Percentiles rank a stretch among this genome's conserved stretches.
Conservation (phyloP, 306 rosid species). For the Medicago arabica region DNA sequence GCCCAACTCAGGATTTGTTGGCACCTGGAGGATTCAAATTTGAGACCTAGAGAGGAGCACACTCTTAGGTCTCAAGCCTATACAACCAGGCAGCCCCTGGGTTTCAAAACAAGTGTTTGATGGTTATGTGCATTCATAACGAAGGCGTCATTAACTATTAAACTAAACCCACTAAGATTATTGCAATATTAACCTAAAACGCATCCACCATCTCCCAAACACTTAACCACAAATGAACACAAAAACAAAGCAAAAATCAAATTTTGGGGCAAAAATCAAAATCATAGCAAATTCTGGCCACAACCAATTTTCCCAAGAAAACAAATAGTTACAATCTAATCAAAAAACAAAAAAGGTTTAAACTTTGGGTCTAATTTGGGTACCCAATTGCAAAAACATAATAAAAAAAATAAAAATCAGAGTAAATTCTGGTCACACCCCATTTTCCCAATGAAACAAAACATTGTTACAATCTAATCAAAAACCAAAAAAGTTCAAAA, state of each 20-base stretch:
- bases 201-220: background rate
- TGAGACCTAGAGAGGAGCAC: too few relatives aligned
- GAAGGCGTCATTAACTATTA: constrained; percentile 4
- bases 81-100: too few relatives aligned
- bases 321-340: background rate
- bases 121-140: constrained; percentile 26
- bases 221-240: background rate
- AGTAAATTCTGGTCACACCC: constrained; percentile 23
- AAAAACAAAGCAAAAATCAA: constrained; percentile 24
- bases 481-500: constrained; percentile 22
- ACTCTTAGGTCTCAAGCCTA: too few relatives aligned
- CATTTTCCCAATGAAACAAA: constrained; percentile 22
- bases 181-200: constrained; percentile 21
- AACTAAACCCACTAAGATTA: constrained; percentile 28
- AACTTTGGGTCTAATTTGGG: constrained; percentile 34
- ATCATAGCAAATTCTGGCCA: constrained; percentile 17
- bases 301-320: constrained; percentile 24
- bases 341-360: constrained; percentile 11
- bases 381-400: constrained; percentile 27
- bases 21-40: too few relatives aligned
- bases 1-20: too few relatives aligned
- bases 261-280: background rate
- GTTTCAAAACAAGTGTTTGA: constrained; percentile 6
- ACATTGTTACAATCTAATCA: background rate
- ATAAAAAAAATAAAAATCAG: background rate